A percentile compares a stretch with the other conserved stretches of the same genome.
Conservation (phyloP, 1,139 yeast genomes). For the Yamadazyma epiphylla region DNA sequence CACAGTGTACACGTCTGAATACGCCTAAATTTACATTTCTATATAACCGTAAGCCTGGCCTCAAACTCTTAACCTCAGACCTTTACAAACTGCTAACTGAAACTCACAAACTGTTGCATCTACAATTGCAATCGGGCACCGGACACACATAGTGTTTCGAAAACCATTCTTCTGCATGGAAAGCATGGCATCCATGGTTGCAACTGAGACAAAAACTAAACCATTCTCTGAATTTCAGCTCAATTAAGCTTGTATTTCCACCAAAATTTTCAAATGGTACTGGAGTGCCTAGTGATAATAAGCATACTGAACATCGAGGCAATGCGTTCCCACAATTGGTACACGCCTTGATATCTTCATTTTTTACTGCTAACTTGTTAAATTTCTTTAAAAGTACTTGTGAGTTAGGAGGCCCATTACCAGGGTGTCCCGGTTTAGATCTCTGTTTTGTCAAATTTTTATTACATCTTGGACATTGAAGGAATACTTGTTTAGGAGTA, state of each 20-base stretch:
- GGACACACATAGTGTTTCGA: constrained; percentile 85
- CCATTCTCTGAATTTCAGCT: constrained; percentile 58
- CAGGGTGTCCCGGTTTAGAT: constrained; percentile 3
- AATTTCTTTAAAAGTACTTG: constrained; percentile 37
- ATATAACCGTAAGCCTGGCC: too few relatives aligned
- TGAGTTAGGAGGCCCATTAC: constrained; percentile 15
- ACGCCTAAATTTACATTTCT: too few relatives aligned
- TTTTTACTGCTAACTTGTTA: constrained; percentile 23
- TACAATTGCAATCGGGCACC: constrained; percentile 87
- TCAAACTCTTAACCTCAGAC: too few relatives aligned
- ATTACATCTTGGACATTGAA: constrained; percentile 81
- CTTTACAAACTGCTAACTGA: too few relatives aligned
- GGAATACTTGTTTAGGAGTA: constrained; percentile 69
- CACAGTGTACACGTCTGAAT: too few relatives aligned
- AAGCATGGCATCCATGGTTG: constrained; percentile 92
- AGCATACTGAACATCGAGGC: constrained; percentile 88
- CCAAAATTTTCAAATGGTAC: constrained; percentile 38
- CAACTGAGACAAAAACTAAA: constrained; percentile 88
- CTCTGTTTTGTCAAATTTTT: constrained; percentile 52
- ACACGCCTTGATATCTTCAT: constrained; percentile 44
- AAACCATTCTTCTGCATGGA: constrained; percentile 96
- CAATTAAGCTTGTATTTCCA: constrained; percentile 18
- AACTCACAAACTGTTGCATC: constrained; percentile 64
- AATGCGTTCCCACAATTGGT: constrained; percentile 87
- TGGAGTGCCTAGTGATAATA: constrained; percentile 76